These are phyloP conservation scores for Scutellaria baicalensis DNA, from an alignment of 257 asterid species.

Conservation along the genomic window DNA sequence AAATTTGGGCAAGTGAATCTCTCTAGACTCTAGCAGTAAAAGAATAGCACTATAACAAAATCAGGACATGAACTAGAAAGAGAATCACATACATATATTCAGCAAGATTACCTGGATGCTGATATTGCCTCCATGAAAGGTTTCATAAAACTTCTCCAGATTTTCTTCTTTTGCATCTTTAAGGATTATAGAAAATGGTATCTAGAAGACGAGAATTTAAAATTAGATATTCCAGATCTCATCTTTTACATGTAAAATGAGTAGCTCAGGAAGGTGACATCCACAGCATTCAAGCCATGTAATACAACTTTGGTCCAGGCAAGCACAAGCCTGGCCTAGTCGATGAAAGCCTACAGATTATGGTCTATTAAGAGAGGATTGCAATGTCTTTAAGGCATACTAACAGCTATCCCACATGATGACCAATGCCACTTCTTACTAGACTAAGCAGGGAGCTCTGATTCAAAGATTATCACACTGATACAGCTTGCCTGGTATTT, in stretches of 20 bases:
- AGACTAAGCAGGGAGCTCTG: background rate
- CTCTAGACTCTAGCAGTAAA: background rate
- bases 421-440: background rate
- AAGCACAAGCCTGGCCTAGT: background rate
- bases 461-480: background rate
- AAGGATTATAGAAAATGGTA: slow-evolving; percentile 65
- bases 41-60: background rate
- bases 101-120: slow-evolving; percentile 60
- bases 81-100: background rate
- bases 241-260: background rate
- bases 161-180: slow-evolving; percentile 45
- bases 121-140: slow-evolving; percentile 77
- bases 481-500: background rate
- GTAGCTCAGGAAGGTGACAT: background rate
- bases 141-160: slow-evolving; percentile 60
- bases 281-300: background rate
- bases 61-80: background rate
- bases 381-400: background rate
- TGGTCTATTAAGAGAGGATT: background rate
- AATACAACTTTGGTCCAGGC: background rate
- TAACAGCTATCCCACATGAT: background rate
- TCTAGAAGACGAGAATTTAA: slow-evolving; percentile 24
- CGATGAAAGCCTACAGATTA: background rate
- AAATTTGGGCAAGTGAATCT: slow-evolving; percentile 28
- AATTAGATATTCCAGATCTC: slow-evolving; percentile 1